A percentile compares a stretch with the other conserved stretches of the same genome.
Conservation (phyloP, 371 early-diverging fungal species). For the Mucor mucedo region DNA sequence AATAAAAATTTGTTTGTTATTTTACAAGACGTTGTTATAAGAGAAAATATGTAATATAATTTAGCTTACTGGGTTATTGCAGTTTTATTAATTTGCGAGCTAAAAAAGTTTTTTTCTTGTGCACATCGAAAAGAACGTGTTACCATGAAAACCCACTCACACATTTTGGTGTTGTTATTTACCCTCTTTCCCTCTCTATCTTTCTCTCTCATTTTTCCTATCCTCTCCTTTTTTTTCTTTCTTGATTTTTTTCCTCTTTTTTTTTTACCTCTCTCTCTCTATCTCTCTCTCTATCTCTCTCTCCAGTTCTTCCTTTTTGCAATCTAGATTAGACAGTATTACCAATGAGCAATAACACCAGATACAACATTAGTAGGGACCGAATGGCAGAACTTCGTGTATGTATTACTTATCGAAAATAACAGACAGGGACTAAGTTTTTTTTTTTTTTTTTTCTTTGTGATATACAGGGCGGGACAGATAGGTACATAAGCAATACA, state of each 20-base stretch:
- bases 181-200: not conserved
- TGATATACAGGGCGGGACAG: conserved; percentile 18
- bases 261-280: conserved; percentile 5
- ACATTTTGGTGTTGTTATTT: not conserved
- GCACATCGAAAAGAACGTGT: not conserved
- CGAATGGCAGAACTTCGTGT: conserved; percentile 30
- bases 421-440: not conserved
- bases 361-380: conserved; percentile 30
- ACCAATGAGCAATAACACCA: conserved; percentile 16
- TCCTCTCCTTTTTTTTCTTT: conserved; percentile 1
- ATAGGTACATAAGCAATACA: conserved; percentile 20
- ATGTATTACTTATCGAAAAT: not conserved
- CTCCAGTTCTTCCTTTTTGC: not conserved
- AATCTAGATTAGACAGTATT: not conserved
- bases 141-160: not conserved
- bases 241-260: not conserved
- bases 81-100: too few relatives aligned
- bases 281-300: not conserved
- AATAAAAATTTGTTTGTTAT: too few relatives aligned
- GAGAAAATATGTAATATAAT: too few relatives aligned
- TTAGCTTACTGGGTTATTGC: too few relatives aligned
- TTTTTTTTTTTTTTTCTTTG: not conserved
- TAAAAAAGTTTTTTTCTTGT: not conserved
- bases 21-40: too few relatives aligned
- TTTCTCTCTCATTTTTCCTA: not conserved